Base-by-base conservation (phyloP, 257 asterid genomes). In the Lycium barbarum region DNA sequence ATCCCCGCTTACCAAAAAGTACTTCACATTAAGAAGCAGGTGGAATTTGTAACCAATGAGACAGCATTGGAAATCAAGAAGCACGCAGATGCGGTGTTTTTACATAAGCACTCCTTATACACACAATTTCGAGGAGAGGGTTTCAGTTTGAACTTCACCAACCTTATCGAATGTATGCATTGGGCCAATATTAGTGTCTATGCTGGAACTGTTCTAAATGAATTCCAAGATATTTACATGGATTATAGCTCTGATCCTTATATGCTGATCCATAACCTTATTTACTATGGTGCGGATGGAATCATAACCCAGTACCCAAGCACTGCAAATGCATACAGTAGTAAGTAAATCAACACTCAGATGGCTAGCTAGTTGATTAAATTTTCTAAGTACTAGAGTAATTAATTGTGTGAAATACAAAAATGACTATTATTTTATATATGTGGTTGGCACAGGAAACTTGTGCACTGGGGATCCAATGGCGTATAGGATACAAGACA, bases 211-310 rank as follows among this genome's bases (percentile, higher is more conserved):
- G 88, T 94, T 26, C 92, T 87, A 89, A 94, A 96, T 57, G 99
- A 96, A 79, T 96, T 91, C 78, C 88, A 85, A 57, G 93, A 92
- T 90, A 88, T 96, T 57, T 87, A 90, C 8, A 91, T 96, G 70
- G 98, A 96, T 68, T 94, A 90, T 83, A 81, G 89, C 5, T 86
- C 97, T 1, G 98, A 96, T 91, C 99, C 99, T 26, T 96, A 94
- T 57, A 91, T 90, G 6, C 95, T 94, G 88, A 89, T 96, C 11
- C 86, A 88, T 85, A 94, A 97, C 43, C 65, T 91, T 53, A 7
- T 78, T 70, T 62, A 89, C 20, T 90, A 76, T 49, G 88, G 88
- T 18, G 94, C 88, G 0, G 98, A 94, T 85, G 99, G 97, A 55
- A 55, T 96, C 14, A 79, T 89, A 3, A 96, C 98, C 1, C 98